phyloP scores from a whole-genome alignment of 2,329 filamentous ascomycete genomes.

The Cytospora schulzeri region DNA sequence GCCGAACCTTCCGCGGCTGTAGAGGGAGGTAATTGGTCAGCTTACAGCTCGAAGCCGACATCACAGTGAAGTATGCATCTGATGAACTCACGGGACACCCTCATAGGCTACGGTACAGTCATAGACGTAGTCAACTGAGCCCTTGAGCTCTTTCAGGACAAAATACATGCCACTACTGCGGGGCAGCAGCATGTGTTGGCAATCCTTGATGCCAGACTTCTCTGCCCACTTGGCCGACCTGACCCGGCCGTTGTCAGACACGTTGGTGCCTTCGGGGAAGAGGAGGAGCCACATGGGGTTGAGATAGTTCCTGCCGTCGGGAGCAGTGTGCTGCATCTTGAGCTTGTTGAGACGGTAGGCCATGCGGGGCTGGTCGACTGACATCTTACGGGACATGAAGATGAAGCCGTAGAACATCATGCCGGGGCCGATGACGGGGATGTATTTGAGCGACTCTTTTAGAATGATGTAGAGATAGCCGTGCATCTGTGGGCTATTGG shows the following conservation, averaged over 20 bases:
- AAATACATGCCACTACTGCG: slow-evolving; percentile 81
- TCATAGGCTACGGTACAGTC: slow-evolving; percentile 97
- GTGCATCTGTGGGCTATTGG: slow-evolving; percentile 72
- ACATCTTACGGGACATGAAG: slow-evolving; percentile 89
- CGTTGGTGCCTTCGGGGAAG: slow-evolving; percentile 86
- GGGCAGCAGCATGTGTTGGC: slow-evolving; percentile 74
- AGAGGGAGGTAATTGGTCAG: background rate
- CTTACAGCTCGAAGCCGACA: background rate
- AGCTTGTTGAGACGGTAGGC: slow-evolving; percentile 73
- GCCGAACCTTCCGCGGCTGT: slow-evolving; percentile 77
- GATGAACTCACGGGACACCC: slow-evolving; percentile 79
- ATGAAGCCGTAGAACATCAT: slow-evolving; percentile 90
- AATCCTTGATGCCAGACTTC: slow-evolving; percentile 73
- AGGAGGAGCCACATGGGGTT: slow-evolving; percentile 90
- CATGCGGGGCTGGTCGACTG: slow-evolving; percentile 74
- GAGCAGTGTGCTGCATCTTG: slow-evolving; percentile 57
- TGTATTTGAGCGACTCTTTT: slow-evolving; percentile 81
- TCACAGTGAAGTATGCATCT: no score
- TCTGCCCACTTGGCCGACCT: slow-evolving; percentile 76
- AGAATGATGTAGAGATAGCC: slow-evolving; percentile 88
- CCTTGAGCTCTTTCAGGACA: slow-evolving; percentile 74
- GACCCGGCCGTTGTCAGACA: slow-evolving; percentile 68
- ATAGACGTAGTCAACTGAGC: slow-evolving; percentile 79
- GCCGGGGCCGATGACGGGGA: slow-evolving; percentile 77
- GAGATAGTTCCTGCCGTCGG: slow-evolving; percentile 56